Evolutionary conservation across 2,329 filamentous ascomycete genomes (phyloP), one percentile per base, ranked within the genome.

Genomic region (Diaporthe sp.): DNA sequence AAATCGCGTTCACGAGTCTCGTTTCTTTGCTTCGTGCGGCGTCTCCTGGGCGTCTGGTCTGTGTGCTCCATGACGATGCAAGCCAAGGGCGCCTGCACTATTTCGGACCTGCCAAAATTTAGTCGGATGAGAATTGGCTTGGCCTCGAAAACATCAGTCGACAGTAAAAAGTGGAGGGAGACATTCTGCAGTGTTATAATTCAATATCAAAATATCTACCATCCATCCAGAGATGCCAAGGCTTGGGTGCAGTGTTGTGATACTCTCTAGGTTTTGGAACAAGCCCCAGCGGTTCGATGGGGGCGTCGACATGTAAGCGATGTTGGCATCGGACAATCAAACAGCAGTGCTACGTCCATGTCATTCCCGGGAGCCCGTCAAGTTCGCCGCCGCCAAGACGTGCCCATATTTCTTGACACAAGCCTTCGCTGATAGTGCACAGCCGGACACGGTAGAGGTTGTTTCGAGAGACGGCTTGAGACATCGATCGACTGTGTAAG

Each of bases 401-500:
- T 7, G 31, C 28, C 63, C 63, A 68, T 37, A 53, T 53, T 25
- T 68, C 44, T 67, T 67, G 63, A 67, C 44, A 37, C 63, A 68
- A 53, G 63, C 63, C 63, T 49, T 34, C 4, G 61, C 44, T 37
- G 10, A 37, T 25, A 20, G 61, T 67, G 44, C 44, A 34, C 47
- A 51, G 47, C 31, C 13, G 22, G 31, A 6, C 63, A 51, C 63
- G 63, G 63, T 68, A 68, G 12, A 3, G 63, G 31, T 53, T 12
- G 63, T 68, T 68, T 68, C 63, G 47, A 68, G 44, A 51, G 63
- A 25, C 13, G 13, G 63, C 44, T 67, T 68, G 63, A 68, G 63
- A 51, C 63, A 53, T 51, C 22, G 47, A 68, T 51, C 17, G 44
- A 68, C 61, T 17, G 13, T 17, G 5, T 68, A 51, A 20, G 44